A percentile compares a stretch with the other conserved stretches of the same genome.
phyloP scores from a whole-genome alignment of 148 eudicot species.

The Nepenthes gracilis region DNA sequence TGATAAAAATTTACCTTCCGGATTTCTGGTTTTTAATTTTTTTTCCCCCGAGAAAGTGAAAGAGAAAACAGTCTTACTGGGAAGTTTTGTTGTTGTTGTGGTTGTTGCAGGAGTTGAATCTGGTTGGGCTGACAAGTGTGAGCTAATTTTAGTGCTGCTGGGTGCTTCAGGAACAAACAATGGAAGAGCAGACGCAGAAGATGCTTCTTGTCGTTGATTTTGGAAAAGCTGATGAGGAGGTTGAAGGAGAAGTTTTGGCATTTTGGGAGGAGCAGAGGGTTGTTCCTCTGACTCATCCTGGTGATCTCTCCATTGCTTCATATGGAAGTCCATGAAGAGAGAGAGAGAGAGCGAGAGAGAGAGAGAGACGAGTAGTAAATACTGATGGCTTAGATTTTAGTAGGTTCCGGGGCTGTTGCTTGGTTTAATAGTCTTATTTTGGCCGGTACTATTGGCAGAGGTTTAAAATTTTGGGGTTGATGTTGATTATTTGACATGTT shows the following conservation, averaged over 20 bases:
- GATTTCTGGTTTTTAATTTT: neutral
- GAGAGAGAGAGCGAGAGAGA: conserved; percentile 2
- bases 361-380: neutral
- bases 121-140: conserved; percentile 25
- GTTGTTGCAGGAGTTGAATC: conserved; percentile 13
- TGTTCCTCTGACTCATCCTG: conserved; percentile 47
- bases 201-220: conserved; percentile 14
- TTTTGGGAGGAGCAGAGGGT: conserved; percentile 29
- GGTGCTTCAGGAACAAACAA: conserved; percentile 44
- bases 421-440: too few relatives aligned
- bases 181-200: conserved; percentile 36
- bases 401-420: too few relatives aligned
- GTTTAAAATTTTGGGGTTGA: neutral
- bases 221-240: conserved; percentile 16
- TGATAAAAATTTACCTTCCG: neutral
- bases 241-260: conserved; percentile 30
- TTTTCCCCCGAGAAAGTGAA: neutral
- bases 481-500: neutral
- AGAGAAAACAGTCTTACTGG: conserved; percentile 26
- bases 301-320: conserved; percentile 74
- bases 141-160: conserved; percentile 15
- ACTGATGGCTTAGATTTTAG: neutral
- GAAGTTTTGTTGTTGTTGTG: conserved; percentile 12
- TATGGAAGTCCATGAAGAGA: conserved; percentile 48
- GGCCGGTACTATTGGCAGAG: neutral